Evolutionary conservation across 2,329 filamentous ascomycete genomes (phyloP).

Genomic region (Ophiostoma angusticollis): DNA sequence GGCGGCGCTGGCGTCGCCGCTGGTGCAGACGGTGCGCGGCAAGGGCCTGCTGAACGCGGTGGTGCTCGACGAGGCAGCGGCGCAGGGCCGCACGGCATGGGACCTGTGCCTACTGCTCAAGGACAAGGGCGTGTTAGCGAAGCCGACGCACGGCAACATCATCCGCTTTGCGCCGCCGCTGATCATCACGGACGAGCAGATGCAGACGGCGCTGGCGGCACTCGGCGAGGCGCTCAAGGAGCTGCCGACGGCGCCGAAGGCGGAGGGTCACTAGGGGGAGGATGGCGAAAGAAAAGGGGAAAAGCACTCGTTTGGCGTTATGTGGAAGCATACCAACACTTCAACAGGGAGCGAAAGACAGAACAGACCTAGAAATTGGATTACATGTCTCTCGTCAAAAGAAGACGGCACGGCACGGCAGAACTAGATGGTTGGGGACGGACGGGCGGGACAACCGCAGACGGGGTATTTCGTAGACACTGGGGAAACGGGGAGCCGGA

Average conservation of each 20-base stretch:
- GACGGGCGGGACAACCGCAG: too few species aligned
- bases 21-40: slow-evolving; percentile 73
- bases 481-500: too few species aligned
- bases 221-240: slow-evolving; percentile 74
- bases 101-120: slow-evolving; percentile 93
- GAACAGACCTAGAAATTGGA: too few species aligned
- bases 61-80: slow-evolving; percentile 82
- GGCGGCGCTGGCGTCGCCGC: slow-evolving; percentile 58
- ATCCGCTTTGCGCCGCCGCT: slow-evolving; percentile 94
- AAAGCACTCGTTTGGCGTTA: too few species aligned
- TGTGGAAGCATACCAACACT: too few species aligned
- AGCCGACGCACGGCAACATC: slow-evolving; percentile 97
- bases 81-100: slow-evolving; percentile 81
- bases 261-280: slow-evolving; percentile 19
- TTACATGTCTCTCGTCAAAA: too few species aligned
- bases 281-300: background rate
- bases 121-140: slow-evolving; percentile 87
- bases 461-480: too few species aligned
- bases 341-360: too few species aligned
- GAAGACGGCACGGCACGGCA: too few species aligned
- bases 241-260: slow-evolving; percentile 51
- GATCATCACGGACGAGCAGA: slow-evolving; percentile 82
- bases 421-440: too few species aligned
- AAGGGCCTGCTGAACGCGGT: slow-evolving; percentile 94
- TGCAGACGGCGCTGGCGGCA: slow-evolving; percentile 62